A percentile compares a stretch with the other conserved stretches of the same genome.
These are phyloP conservation scores for Leishmania major DNA, from an alignment of 208 protist genomes.

Conservation along the genomic window DNA sequence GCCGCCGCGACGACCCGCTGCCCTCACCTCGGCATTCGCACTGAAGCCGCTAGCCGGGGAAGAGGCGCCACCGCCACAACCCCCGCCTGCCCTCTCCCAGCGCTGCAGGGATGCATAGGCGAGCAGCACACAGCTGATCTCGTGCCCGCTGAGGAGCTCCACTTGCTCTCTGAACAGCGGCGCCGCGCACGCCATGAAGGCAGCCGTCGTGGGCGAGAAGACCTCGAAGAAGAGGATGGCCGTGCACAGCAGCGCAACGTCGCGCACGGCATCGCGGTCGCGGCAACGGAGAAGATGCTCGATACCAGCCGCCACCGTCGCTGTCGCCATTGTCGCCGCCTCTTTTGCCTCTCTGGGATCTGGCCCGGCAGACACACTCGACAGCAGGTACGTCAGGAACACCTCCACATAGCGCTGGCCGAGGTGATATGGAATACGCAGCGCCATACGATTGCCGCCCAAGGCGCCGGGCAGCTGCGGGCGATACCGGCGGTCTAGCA, in stretches of 20 bases:
- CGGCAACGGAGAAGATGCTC: background rate
- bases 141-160: slow-evolving; percentile 52
- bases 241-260: slow-evolving; percentile 58
- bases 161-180: slow-evolving; percentile 44
- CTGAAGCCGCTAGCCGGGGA: background rate
- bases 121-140: slow-evolving; percentile 62
- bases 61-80: background rate
- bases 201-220: slow-evolving; percentile 37
- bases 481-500: slow-evolving; percentile 6
- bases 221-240: slow-evolving; percentile 76
- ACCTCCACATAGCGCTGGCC: slow-evolving; percentile 44
- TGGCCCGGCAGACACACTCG: background rate
- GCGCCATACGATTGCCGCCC: slow-evolving; percentile 19
- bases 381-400: slow-evolving; percentile 17
- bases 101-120: slow-evolving; percentile 64
- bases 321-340: background rate
- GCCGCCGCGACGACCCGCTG: background rate
- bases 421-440: slow-evolving; percentile 64
- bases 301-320: background rate
- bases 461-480: slow-evolving; percentile 21
- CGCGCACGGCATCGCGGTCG: slow-evolving; percentile 32
- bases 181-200: slow-evolving; percentile 51
- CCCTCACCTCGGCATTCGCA: background rate
- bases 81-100: slow-evolving; percentile 14
- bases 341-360: background rate